Conservation (phyloP, 2,329 filamentous ascomycete species). For the Venturia carpophila region DNA sequence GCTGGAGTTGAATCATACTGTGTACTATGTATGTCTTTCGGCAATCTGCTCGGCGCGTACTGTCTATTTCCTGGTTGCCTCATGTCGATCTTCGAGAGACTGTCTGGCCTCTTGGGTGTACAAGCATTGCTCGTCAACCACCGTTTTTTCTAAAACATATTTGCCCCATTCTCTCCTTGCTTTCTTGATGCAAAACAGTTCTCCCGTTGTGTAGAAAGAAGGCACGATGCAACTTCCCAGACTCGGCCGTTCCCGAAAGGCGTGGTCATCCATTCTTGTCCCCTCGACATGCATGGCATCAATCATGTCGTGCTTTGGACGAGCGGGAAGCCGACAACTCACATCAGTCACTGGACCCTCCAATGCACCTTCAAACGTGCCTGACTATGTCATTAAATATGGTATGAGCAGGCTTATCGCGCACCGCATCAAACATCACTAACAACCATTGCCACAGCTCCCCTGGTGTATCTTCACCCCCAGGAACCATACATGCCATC, state of each 20-base stretch:
- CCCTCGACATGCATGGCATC: neutral
- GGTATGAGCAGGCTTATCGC: constrained; percentile 4
- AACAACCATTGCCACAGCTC: constrained; percentile 27
- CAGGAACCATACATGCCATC: constrained; percentile 38
- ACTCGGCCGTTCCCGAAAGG: neutral
- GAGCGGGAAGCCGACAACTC: neutral
- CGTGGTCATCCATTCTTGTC: neutral
- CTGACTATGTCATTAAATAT: constrained; percentile 19
- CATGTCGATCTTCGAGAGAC: neutral
- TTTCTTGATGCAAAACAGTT: neutral
- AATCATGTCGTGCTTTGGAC: neutral
- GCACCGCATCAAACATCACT: neutral
- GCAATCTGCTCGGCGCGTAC: neutral
- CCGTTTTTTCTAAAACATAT: neutral
- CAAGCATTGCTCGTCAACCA: neutral
- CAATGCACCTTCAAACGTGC: constrained; percentile 17
- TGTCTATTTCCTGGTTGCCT: neutral
- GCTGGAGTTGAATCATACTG: no score
- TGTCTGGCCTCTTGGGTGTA: neutral
- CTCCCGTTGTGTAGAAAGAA: neutral
- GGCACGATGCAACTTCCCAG: neutral
- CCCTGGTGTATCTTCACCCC: constrained; percentile 39
- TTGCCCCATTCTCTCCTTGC: neutral
- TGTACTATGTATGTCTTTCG: no score
- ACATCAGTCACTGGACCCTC: constrained; percentile 3